These are phyloP conservation scores for Pythium pyrilobum DNA, from an alignment of 352 stramenopile species.

Conservation along the genomic window DNA sequence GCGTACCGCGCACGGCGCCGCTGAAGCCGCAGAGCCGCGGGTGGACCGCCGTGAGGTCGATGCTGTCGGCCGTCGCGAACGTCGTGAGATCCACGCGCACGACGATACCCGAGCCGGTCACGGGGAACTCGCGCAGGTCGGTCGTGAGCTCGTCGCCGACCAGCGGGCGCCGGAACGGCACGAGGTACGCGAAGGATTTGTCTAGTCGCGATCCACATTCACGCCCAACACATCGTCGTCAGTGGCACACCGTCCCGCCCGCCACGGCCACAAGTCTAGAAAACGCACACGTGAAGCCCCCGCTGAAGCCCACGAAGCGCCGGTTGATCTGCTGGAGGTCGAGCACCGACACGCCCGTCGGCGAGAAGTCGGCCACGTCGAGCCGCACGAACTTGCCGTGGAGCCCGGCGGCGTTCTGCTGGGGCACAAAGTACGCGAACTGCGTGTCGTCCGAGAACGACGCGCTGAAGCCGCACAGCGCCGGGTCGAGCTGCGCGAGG, in stretches of 20 bases:
- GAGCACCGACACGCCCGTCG: constrained; percentile 37
- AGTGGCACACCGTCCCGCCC: neutral
- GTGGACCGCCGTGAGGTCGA: constrained; percentile 50
- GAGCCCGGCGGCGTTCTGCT: constrained; percentile 46
- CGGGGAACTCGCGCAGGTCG: constrained; percentile 70
- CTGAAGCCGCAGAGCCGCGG: constrained; percentile 60
- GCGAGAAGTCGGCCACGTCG: constrained; percentile 35
- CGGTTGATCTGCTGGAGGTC: constrained; percentile 45
- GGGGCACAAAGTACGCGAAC: constrained; percentile 67
- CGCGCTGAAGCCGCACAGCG: constrained; percentile 44
- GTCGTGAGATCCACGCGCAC: constrained; percentile 49
- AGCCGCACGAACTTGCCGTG: constrained; percentile 64
- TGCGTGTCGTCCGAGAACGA: constrained; percentile 47
- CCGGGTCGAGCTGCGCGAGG: constrained; percentile 33
- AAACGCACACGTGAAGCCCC: constrained; percentile 49
- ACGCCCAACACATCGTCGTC: neutral
- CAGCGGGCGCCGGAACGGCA: constrained; percentile 41
- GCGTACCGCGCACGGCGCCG: constrained; percentile 42
- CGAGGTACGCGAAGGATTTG: constrained; percentile 53
- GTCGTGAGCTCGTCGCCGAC: constrained; percentile 41
- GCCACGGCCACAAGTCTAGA: neutral
- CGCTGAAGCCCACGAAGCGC: constrained; percentile 61
- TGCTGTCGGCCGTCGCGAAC: constrained; percentile 32
- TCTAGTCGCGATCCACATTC: constrained; percentile 29
- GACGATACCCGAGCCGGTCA: constrained; percentile 53